Conservation (phyloP, 768 basidiomycete species). For the Naganishia vaughanmartiniae region DNA sequence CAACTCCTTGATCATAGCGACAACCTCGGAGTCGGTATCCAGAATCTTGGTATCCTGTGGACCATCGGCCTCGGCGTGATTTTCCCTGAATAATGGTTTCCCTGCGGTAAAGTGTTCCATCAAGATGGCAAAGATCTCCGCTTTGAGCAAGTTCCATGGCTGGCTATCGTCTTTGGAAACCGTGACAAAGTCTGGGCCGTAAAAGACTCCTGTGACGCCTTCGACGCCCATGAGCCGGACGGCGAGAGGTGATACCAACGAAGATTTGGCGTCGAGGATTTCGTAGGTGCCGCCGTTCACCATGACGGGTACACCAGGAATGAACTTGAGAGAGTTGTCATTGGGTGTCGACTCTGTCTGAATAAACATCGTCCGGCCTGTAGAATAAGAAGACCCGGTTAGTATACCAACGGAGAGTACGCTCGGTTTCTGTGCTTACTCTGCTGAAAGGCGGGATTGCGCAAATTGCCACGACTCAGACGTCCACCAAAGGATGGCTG, state of each 20-base stretch:
- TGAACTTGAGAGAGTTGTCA: slow-evolving; percentile 95
- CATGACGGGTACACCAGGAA: slow-evolving; percentile 88
- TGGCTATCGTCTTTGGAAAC: slow-evolving; percentile 67
- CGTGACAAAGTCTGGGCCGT: slow-evolving; percentile 96
- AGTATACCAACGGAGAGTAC: not conserved
- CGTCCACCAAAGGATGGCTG: not conserved
- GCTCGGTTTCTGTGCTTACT: not conserved
- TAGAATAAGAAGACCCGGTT: not conserved
- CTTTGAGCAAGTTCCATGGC: slow-evolving; percentile 86
- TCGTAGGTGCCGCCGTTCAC: slow-evolving; percentile 78
- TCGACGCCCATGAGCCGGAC: slow-evolving; percentile 91
- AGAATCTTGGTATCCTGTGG: slow-evolving; percentile 91
- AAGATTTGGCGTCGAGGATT: slow-evolving; percentile 82
- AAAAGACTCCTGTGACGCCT: slow-evolving; percentile 84
- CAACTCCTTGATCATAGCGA: slow-evolving; percentile 98
- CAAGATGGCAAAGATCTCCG: slow-evolving; percentile 89
- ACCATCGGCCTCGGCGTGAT: slow-evolving; percentile 69
- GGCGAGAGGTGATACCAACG: slow-evolving; percentile 89
- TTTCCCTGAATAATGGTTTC: slow-evolving; percentile 71
- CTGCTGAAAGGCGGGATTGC: slow-evolving; percentile 1
- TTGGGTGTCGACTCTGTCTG: slow-evolving; percentile 98
- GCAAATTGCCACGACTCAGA: not conserved
- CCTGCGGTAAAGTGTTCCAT: slow-evolving; percentile 99
- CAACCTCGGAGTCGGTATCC: slow-evolving; percentile 91
- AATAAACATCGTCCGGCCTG: slow-evolving; percentile 83